A percentile compares a stretch with the other conserved stretches of the same genome.
Evolutionary conservation across 192 early-diverging fungal species (phyloP).

Genomic region (Backusella circina): DNA sequence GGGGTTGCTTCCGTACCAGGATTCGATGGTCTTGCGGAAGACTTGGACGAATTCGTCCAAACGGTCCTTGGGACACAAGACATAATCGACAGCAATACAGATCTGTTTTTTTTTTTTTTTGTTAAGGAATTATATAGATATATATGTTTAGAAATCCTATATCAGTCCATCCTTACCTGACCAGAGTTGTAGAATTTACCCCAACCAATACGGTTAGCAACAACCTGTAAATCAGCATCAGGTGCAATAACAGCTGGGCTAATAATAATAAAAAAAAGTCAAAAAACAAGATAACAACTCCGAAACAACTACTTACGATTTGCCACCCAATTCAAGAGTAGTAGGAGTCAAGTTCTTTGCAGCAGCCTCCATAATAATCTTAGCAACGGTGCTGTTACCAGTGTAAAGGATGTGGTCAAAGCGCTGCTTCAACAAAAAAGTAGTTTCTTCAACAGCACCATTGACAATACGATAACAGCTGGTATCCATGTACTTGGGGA

Average conservation of each 20-base stretch:
- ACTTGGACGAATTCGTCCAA: slow-evolving; percentile 47
- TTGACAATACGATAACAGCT: slow-evolving; percentile 67
- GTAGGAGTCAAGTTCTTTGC: slow-evolving; percentile 85
- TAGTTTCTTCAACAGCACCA: slow-evolving; percentile 75
- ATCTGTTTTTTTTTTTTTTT: too few species aligned
- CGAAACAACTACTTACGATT: slow-evolving; percentile 42
- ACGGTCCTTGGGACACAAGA: slow-evolving; percentile 50
- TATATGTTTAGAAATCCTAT: neutral
- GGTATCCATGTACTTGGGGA: slow-evolving; percentile 78
- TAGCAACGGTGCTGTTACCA: slow-evolving; percentile 76
- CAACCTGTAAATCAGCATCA: slow-evolving; percentile 58
- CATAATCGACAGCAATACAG: slow-evolving; percentile 77
- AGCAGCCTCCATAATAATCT: slow-evolving; percentile 79
- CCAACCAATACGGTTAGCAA: slow-evolving; percentile 73
- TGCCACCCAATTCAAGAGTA: slow-evolving; percentile 93
- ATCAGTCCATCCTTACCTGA: slow-evolving; percentile 49
- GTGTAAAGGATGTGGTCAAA: slow-evolving; percentile 97
- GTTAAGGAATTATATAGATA: neutral
- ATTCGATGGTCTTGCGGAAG: slow-evolving; percentile 32
- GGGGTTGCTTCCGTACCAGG: slow-evolving; percentile 42
- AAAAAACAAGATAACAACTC: neutral
- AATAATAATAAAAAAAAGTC: neutral
- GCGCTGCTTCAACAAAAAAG: slow-evolving; percentile 63
- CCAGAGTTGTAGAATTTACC: slow-evolving; percentile 86
- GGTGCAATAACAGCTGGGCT: slow-evolving; percentile 64